Percentiles rank a stretch among this genome's conserved stretches.
phyloP scores from a whole-genome alignment of 2,329 filamentous ascomycete genomes.

The Dactylella cylindrospora region DNA sequence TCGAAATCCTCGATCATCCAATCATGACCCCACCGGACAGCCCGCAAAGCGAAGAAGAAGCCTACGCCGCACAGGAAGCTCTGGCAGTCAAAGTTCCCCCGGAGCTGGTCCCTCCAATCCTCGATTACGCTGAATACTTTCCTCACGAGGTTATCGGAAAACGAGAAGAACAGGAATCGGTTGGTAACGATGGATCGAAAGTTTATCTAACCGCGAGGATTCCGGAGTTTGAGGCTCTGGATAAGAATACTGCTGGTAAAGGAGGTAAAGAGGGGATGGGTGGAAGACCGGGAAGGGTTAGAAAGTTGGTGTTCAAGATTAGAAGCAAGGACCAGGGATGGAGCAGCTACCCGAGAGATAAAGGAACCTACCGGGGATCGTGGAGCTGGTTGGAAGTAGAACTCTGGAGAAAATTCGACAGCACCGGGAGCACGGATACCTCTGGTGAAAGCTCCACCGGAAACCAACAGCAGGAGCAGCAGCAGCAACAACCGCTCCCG shows the following conservation, averaged over 20 bases:
- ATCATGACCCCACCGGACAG: background rate
- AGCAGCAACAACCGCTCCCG: background rate
- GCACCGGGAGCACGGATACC: background rate
- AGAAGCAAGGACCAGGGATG: constrained; percentile 30
- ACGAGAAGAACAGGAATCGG: background rate
- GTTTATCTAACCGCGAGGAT: constrained; percentile 20
- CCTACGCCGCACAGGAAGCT: background rate
- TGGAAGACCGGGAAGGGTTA: constrained; percentile 18
- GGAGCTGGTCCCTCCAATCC: constrained; percentile 25
- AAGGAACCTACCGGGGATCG: constrained; percentile 3
- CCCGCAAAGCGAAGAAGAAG: constrained; percentile 1
- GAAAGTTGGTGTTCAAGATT: constrained; percentile 23
- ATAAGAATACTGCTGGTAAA: constrained; percentile 16
- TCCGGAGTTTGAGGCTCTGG: constrained; percentile 23
- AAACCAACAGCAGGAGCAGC: background rate
- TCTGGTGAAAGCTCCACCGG: background rate
- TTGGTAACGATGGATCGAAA: constrained; percentile 4
- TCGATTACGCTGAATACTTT: constrained; percentile 32
- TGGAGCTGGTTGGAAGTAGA: constrained; percentile 39
- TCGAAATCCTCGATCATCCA: background rate
- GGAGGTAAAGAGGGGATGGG: constrained; percentile 10
- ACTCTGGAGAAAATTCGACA: constrained; percentile 16
- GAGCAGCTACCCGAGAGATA: constrained; percentile 6
- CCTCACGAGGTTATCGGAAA: background rate
- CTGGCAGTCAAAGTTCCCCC: constrained; percentile 1